Evolutionary conservation across 176 grass and related monocot species (phyloP).

Genomic region (Musa acuminata): DNA sequence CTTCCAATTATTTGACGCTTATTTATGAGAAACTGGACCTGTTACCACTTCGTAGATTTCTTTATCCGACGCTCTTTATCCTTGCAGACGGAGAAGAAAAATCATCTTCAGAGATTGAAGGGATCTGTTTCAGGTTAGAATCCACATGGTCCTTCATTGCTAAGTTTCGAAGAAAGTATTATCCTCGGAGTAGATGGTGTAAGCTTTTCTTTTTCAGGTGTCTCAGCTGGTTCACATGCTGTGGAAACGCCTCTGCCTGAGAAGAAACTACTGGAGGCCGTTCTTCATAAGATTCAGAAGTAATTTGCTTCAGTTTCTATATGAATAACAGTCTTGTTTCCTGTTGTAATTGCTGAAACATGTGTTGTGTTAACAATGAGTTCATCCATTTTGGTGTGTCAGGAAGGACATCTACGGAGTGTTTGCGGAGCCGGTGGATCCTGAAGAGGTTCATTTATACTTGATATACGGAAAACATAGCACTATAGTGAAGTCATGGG

Average conservation of each 20-base stretch:
- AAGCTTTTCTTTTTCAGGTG: slow-evolving; percentile 13
- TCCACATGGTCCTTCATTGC: not conserved
- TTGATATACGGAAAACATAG: not conserved
- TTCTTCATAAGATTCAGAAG: slow-evolving; percentile 96
- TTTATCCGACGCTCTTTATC: not conserved
- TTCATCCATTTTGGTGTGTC: not conserved
- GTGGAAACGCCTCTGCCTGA: slow-evolving; percentile 66
- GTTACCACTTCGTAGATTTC: not conserved
- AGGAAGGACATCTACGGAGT: slow-evolving; percentile 96
- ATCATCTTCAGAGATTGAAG: slow-evolving; percentile 1
- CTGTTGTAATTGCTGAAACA: slow-evolving; percentile 22
- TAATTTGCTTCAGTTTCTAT: slow-evolving; percentile 19
- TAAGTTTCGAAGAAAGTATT: not conserved
- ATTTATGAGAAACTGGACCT: not conserved
- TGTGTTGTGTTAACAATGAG: not conserved
- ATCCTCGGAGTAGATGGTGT: slow-evolving; percentile 15
- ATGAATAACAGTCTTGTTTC: slow-evolving; percentile 26
- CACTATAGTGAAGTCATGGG: slow-evolving; percentile 8
- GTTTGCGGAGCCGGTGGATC: slow-evolving; percentile 87
- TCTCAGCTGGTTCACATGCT: slow-evolving; percentile 31
- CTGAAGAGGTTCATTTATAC: slow-evolving; percentile 43
- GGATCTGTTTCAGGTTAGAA: slow-evolving; percentile 10
- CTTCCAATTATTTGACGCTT: not conserved
- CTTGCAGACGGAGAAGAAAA: not conserved
- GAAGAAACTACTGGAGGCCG: slow-evolving; percentile 59